Base-by-base conservation (phyloP, 192 early-diverging fungal genomes). In the Coemansia sp. region DNA sequence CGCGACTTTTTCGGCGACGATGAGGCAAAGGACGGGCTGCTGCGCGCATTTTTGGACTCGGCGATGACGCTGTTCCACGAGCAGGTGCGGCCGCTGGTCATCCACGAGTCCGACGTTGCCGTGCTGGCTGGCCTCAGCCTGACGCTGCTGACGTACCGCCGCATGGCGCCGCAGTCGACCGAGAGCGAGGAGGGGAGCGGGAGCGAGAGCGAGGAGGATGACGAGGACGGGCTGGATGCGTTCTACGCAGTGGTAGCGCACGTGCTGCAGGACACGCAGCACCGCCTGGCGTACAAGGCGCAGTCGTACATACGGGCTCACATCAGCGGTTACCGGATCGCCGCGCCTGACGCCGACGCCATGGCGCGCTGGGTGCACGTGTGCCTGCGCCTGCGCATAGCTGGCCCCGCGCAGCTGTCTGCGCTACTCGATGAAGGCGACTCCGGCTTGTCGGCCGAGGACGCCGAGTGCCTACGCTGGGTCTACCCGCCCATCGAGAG, bases 261-360 rank as follows among this genome's bases (percentile, higher is more conserved):
- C 60, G 91, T 98, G 54, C 73, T 98, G 47, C 85, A 94, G 76
- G 97, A 97, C 82, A 77, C 95, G 5, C 97, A 98, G 73, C 87
- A 88, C 59, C 73, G 95, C 15, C 87, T 98, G 32, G 92, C 91
- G 6, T 98, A 96, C 83, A 86, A 94, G 39, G 90, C 94, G 4
- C 87, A 96, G 76, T 70, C 84, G 25, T 96, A 86, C 74, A 92
- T 96, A 35, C 85, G 86, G 11, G 17, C 66, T 6, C 38, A 73
- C 15, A 70, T 82, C 17, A 31, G 53, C 8, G 54, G 49, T 22
- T 76, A 67, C 74, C 51, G 35, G 37, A 42, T 71, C 24, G 9
- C 67, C n/a, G 63, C 62, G n/a, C 35, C 20, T 0, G 70, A 73
- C 29, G 31, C 62, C 1, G 70, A 41, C 24, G 47, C 70, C 8